Evolutionary conservation across 139 green algal species (phyloP).

Genomic region (Coccomyxa sp.): DNA sequence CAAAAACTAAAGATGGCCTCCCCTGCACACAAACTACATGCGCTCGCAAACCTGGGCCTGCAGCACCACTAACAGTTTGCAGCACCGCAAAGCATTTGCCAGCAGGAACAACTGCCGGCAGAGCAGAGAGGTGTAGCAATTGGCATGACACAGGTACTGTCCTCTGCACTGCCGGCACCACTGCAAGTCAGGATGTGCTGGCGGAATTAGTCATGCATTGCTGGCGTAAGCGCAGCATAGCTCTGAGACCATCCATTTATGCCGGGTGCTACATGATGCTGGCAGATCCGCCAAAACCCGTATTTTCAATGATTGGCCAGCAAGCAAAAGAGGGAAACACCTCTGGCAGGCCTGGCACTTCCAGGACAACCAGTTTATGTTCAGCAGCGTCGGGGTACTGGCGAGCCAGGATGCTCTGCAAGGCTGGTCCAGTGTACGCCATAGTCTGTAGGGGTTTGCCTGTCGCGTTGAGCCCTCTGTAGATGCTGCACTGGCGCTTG

Average conservation of each 20-base stretch:
- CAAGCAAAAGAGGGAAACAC: not conserved
- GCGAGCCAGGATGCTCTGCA: no score
- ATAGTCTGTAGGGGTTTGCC: not conserved
- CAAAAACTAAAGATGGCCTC: constrained; percentile 25
- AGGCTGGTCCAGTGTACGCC: not conserved
- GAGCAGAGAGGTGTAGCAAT: not conserved
- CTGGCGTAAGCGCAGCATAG: not conserved
- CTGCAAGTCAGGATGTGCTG: not conserved
- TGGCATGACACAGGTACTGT: not conserved
- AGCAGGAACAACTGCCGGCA: not conserved
- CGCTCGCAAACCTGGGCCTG: not conserved
- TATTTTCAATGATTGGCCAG: not conserved
- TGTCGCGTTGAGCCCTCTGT: not conserved
- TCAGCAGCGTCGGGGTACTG: not conserved
- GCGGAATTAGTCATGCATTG: not conserved
- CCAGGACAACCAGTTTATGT: constrained; percentile 10
- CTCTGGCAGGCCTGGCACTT: constrained; percentile 36
- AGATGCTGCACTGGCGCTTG: not conserved
- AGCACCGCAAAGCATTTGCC: not conserved
- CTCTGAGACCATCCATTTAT: not conserved
- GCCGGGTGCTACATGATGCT: not conserved
- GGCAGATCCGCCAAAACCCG: not conserved
- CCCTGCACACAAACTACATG: constrained; percentile 1
- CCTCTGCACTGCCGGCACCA: not conserved
- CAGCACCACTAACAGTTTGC: not conserved